Conservation (phyloP, 768 basidiomycete genomes). For the Suillus occidentalis region DNA sequence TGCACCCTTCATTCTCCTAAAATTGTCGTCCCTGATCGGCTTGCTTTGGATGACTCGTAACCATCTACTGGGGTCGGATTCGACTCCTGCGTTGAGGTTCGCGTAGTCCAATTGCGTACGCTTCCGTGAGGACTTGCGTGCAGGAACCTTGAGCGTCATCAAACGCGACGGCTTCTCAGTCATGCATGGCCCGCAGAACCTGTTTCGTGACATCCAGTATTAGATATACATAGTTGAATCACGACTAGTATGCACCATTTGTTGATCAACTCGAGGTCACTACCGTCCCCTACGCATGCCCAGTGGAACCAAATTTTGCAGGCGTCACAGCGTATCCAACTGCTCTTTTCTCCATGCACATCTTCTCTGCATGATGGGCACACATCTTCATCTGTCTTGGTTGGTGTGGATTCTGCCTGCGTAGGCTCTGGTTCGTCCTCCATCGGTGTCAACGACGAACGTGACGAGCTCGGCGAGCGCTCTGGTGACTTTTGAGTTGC, state of each 20-base stretch:
- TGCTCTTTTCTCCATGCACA: conserved; percentile 56
- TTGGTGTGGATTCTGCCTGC: conserved; percentile 13
- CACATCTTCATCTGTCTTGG: conserved; percentile 27
- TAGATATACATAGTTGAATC: conserved; percentile 16
- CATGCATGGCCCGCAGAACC: conserved; percentile 72
- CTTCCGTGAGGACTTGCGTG: conserved; percentile 81
- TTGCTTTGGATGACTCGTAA: conserved; percentile 68
- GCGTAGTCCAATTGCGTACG: conserved; percentile 77
- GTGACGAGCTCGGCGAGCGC: conserved; percentile 30
- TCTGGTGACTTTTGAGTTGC: conserved; percentile 38
- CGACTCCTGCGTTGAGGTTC: conserved; percentile 64
- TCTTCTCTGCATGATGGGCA: conserved; percentile 56
- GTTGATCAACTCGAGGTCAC: conserved; percentile 66
- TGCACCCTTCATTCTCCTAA: conserved; percentile 64
- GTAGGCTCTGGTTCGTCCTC: conserved; percentile 11
- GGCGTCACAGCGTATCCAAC: conserved; percentile 81
- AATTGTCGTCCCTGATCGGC: conserved; percentile 57
- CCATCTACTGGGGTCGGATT: conserved; percentile 66
- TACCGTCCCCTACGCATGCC: conserved; percentile 70
- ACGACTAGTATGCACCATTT: conserved; percentile 52
- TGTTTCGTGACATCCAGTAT: conserved; percentile 28
- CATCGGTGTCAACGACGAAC: conserved; percentile 29
- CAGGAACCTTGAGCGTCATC: conserved; percentile 74
- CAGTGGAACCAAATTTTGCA: conserved; percentile 87
- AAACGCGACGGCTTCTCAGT: conserved; percentile 56